These are phyloP conservation scores for Malania oleifera DNA, from an alignment of 164 flowering plant genomes.

Conservation along the genomic window DNA sequence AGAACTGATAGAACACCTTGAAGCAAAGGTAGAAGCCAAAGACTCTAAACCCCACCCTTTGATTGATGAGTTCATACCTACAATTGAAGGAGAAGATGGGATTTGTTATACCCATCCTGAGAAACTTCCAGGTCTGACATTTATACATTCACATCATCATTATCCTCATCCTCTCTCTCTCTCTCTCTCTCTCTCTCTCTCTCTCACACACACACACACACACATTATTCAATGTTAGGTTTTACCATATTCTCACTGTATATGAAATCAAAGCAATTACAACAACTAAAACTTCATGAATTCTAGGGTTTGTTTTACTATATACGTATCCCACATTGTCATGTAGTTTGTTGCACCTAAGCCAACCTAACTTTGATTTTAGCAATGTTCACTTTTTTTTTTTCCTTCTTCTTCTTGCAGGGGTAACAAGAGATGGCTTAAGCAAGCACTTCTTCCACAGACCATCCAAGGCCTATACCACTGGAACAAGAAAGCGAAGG, in stretches of 20 bases:
- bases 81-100: conserved; percentile 94
- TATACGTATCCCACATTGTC: neutral
- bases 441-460: conserved; percentile 97
- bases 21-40: conserved; percentile 69
- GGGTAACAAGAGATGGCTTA: conserved; percentile 94
- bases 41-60: conserved; percentile 80
- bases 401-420: conserved; percentile 28
- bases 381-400: neutral
- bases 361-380: conserved; percentile 55
- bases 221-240: neutral
- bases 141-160: neutral
- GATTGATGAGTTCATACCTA: conserved; percentile 88
- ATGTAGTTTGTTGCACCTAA: conserved; percentile 43
- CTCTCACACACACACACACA: neutral
- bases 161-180: too few species aligned
- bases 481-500: conserved; percentile 92
- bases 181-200: neutral
- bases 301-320: conserved; percentile 20
- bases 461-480: conserved; percentile 98
- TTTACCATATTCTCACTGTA: conserved; percentile 18
- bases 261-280: too few species aligned
- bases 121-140: conserved; percentile 68
- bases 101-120: conserved; percentile 96
- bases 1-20: conserved; percentile 88
- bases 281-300: too few species aligned